These are phyloP conservation scores for Maudiozyma pseudohumilis DNA, from an alignment of 805 yeast species.

Conservation along the genomic window DNA sequence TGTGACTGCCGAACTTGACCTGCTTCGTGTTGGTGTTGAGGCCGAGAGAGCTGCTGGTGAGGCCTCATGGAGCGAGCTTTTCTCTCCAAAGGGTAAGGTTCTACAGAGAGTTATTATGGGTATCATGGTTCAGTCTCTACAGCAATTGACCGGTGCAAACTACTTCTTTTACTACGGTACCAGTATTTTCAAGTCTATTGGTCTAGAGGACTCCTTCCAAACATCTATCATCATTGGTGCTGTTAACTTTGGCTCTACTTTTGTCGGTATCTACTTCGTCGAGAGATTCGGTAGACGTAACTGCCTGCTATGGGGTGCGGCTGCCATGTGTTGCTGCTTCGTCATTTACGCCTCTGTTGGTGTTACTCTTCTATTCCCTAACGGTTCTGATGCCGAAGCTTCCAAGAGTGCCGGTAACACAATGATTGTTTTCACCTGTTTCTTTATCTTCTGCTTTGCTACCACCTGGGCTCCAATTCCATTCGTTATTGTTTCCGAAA, in stretches of 20 bases:
- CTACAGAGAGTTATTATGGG: slow-evolving; percentile 40
- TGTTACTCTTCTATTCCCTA: slow-evolving; percentile 34
- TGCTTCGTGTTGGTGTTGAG: slow-evolving; percentile 51
- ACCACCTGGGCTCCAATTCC: slow-evolving; percentile 70
- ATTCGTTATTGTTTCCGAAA: slow-evolving; percentile 56
- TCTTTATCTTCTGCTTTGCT: slow-evolving; percentile 64
- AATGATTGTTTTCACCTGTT: slow-evolving; percentile 62
- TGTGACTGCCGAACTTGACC: slow-evolving; percentile 46
- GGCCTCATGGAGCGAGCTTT: slow-evolving; percentile 56
- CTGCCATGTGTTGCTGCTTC: slow-evolving; percentile 38
- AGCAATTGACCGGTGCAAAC: slow-evolving; percentile 60
- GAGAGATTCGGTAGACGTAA: slow-evolving; percentile 47
- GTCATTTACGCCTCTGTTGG: slow-evolving; percentile 53
- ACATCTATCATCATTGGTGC: slow-evolving; percentile 52
- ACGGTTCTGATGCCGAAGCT: slow-evolving; percentile 35
- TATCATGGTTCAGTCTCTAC: slow-evolving; percentile 48
- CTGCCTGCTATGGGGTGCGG: slow-evolving; percentile 39
- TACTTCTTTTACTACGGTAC: slow-evolving; percentile 63
- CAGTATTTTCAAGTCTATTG: slow-evolving; percentile 52
- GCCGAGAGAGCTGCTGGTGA: slow-evolving; percentile 52
- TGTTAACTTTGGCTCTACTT: slow-evolving; percentile 52
- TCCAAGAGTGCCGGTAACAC: slow-evolving; percentile 53
- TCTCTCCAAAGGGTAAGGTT: slow-evolving; percentile 60
- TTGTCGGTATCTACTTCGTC: slow-evolving; percentile 41
- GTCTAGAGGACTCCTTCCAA: slow-evolving; percentile 48